These are phyloP conservation scores for Fusarium multiceps DNA, from an alignment of 2,329 filamentous ascomycete species.

Conservation along the genomic window DNA sequence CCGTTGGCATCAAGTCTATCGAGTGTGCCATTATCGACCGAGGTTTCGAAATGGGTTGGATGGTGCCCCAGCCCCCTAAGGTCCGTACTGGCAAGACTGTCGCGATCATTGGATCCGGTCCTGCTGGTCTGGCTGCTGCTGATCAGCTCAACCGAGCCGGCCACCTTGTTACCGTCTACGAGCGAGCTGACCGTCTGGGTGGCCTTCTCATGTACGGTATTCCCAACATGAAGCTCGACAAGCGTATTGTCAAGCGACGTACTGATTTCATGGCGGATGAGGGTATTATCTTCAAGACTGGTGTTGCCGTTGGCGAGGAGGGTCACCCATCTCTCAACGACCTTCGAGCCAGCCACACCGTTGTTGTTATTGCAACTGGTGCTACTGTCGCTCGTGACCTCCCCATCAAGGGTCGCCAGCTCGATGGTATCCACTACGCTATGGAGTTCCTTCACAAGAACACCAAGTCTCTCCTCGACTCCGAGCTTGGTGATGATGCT, in stretches of 20 bases:
- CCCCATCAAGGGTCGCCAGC: constrained; percentile 87
- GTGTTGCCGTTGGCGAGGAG: constrained; percentile 81
- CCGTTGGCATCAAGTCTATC: constrained; percentile 97
- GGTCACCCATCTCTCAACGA: constrained; percentile 71
- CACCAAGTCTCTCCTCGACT: constrained; percentile 96
- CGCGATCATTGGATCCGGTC: constrained; percentile 91
- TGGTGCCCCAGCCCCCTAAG: constrained; percentile 83
- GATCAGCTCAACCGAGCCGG: constrained; percentile 96
- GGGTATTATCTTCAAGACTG: constrained; percentile 84
- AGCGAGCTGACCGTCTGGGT: constrained; percentile 89
- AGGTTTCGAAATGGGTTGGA: constrained; percentile 98
- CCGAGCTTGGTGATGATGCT: constrained; percentile 80
- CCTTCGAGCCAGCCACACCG: constrained; percentile 79
- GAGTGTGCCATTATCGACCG: constrained; percentile 98
- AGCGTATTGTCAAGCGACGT: constrained; percentile 94
- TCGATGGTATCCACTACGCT: constrained; percentile 92
- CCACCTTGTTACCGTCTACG: constrained; percentile 89
- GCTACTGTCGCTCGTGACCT: constrained; percentile 93
- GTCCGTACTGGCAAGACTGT: constrained; percentile 88
- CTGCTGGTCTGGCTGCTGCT: constrained; percentile 87
- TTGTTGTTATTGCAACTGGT: constrained; percentile 91
- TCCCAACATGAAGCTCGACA: constrained; percentile 99
- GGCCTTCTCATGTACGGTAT: constrained; percentile 98
- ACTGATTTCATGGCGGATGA: constrained; percentile 95
- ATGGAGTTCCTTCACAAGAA: constrained; percentile 99